A percentile compares a stretch with the other conserved stretches of the same genome.
phyloP scores from a whole-genome alignment of 805 yeast species.

The Candida boidinii region DNA sequence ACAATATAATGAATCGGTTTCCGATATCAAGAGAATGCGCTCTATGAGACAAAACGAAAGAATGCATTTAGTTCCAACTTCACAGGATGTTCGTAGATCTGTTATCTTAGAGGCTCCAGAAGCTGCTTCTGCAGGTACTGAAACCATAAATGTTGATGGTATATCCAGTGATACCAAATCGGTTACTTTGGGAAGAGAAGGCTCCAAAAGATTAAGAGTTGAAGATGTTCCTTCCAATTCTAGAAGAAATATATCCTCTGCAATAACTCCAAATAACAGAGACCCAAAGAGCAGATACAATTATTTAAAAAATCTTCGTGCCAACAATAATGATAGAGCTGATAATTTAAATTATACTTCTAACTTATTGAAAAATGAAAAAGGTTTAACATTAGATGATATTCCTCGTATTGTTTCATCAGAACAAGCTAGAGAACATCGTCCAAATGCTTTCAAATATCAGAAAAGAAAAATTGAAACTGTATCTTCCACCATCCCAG shows the following conservation, averaged over 20 bases:
- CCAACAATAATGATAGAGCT: too few relatives aligned
- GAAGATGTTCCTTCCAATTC: conserved; percentile 18
- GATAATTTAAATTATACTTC: conserved; percentile 59
- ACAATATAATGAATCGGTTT: conserved; percentile 38
- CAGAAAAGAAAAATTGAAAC: conserved; percentile 36
- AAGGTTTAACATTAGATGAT: conserved; percentile 86
- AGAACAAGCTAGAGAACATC: conserved; percentile 87
- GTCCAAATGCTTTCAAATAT: conserved; percentile 88
- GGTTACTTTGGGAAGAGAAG: conserved; percentile 14
- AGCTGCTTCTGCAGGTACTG: conserved; percentile 29
- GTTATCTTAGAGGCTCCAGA: conserved; percentile 56
- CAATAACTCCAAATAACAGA: conserved; percentile 1
- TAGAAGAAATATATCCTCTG: conserved; percentile 22
- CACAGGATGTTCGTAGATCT: conserved; percentile 56
- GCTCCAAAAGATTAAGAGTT: conserved; percentile 21
- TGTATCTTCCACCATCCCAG: conserved; percentile 28
- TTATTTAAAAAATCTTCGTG: conserved; percentile 10
- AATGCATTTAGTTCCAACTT: conserved; percentile 38
- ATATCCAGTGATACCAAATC: too few relatives aligned
- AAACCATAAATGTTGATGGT: conserved; percentile 15
- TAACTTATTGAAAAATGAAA: conserved; percentile 67
- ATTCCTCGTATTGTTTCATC: conserved; percentile 96
- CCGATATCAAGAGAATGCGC: conserved; percentile 68
- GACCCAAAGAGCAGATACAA: neutral
- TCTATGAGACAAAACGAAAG: conserved; percentile 62